Evolutionary conservation across 768 basidiomycete genomes (phyloP), one percentile per base, ranked within the genome.

Genomic region (Pleurotus cornucopiae): DNA sequence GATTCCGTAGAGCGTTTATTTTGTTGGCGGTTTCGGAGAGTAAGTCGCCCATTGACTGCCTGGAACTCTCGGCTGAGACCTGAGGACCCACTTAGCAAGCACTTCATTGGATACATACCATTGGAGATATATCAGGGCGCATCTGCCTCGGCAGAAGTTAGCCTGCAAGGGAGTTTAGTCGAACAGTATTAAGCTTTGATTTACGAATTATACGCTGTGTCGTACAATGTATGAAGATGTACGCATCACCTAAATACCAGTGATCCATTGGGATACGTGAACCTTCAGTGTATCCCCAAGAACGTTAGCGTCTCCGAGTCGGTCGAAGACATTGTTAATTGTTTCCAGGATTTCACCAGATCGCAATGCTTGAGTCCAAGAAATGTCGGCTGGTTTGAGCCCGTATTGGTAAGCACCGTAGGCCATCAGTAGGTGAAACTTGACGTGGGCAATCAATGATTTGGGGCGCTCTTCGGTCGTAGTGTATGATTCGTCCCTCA

Each of bases 21-120:
- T 75, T 51, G 79, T 82, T 4, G 80, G 80, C 11, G 81, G 80
- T 2, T 81, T 82, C 60, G 79, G 79, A 39, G 74, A 70, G 76
- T 77, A 58, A 54, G 76, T n/a, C 23, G 30, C 16, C 16, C 54
- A 37, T 43, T 53, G 25, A 9, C 3, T 34, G 6, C 20, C 41
- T 55, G 14, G 38, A 26, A 38, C 20, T n/a, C 39, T n/a, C 49
- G 34, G 46, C 34, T 60, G n/a, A 55, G 4, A 54, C 7, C 20
- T 38, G 0, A 23, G 21, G 11, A 47, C 49, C 49, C 45, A 9
- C 46, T 54, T 57, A 76, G 76, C 58, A 66, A 69, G 51, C 79
- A 81, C 57, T 81, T 75, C 61, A 82, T 81, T 51, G 79, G 81
- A 2, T 75, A 75, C 62, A 76, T 81, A 39, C 78, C 81, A 1